phyloP scores from a whole-genome alignment of 169 alveolate genomes.

The Cryptosporidium viatorum region DNA sequence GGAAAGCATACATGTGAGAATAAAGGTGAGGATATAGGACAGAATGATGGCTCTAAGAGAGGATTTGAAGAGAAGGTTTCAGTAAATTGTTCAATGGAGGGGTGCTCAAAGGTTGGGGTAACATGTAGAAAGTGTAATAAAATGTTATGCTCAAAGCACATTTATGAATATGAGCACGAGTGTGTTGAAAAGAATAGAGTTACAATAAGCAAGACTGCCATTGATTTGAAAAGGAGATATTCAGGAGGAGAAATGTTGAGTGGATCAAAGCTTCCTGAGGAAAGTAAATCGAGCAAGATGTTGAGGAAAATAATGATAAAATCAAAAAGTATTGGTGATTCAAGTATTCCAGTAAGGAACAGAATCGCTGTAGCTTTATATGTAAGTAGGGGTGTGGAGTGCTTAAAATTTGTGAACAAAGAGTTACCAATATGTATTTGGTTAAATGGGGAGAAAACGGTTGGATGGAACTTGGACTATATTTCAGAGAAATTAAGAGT shows the following conservation, averaged over 20 bases:
- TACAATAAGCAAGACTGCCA: neutral
- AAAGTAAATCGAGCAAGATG: neutral
- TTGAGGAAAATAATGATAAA: slow-evolving; percentile 51
- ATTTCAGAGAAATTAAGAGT: slow-evolving; percentile 18
- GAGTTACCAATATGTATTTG: slow-evolving; percentile 59
- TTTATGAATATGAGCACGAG: slow-evolving; percentile 24
- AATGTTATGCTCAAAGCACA: slow-evolving; percentile 26
- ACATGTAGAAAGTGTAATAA: slow-evolving; percentile 13
- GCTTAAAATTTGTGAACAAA: neutral
- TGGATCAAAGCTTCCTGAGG: slow-evolving; percentile 36
- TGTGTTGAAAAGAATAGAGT: neutral
- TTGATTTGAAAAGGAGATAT: neutral
- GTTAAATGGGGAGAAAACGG: slow-evolving; percentile 49
- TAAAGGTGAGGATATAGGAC: neutral
- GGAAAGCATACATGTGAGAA: slow-evolving; percentile 14
- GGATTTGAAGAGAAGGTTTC: neutral
- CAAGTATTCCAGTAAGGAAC: slow-evolving; percentile 12
- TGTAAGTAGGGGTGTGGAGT: slow-evolving; percentile 11
- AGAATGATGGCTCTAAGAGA: neutral
- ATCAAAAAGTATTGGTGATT: slow-evolving; percentile 49
- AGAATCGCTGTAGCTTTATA: slow-evolving; percentile 44
- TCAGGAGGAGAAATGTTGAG: slow-evolving; percentile 1
- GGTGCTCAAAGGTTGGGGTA: slow-evolving; percentile 2
- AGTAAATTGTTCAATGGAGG: neutral
- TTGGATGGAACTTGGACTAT: slow-evolving; percentile 72